A percentile compares a stretch with the other conserved stretches of the same genome.
These are phyloP conservation scores for Aspergillus coremiiformis DNA, from an alignment of 495 filamentous ascomycete species.

Conservation along the genomic window DNA sequence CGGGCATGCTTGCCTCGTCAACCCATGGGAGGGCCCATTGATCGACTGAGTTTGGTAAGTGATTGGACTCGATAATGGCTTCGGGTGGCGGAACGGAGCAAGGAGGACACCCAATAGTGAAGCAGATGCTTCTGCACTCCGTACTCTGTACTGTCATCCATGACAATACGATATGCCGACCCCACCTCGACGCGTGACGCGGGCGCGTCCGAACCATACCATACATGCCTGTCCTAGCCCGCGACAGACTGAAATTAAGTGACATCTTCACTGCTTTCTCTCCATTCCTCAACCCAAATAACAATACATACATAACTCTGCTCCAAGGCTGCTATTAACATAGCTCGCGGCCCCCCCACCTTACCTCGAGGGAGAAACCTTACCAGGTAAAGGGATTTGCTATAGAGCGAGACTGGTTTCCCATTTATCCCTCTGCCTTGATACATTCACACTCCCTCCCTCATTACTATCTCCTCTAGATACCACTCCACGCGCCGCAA, in stretches of 20 bases:
- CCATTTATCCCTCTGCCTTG: conserved; percentile 11
- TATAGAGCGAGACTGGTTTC: conserved; percentile 16
- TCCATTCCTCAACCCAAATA: conserved; percentile 22
- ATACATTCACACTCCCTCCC: no score
- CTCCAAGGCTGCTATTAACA: conserved; percentile 11
- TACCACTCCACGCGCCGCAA: no score
- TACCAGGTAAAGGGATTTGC: conserved; percentile 13
- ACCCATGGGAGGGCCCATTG: conserved; percentile 7
- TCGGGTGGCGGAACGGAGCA: conserved; percentile 11
- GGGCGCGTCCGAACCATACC: conserved; percentile 26
- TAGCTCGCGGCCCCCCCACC: conserved; percentile 16
- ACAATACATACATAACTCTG: conserved; percentile 13
- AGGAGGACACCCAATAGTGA: conserved; percentile 16
- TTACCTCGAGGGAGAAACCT: conserved; percentile 13
- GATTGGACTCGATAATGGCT: conserved; percentile 6
- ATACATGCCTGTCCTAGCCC: conserved; percentile 13
- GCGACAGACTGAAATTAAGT: neutral
- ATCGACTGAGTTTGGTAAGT: conserved; percentile 14
- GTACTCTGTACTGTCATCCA: conserved; percentile 23
- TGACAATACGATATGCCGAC: conserved; percentile 10
- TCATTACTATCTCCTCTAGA: conserved; percentile 3
- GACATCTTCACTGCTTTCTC: no score
- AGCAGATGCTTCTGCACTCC: neutral
- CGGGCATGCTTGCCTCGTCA: neutral
- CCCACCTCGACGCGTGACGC: conserved; percentile 24